A percentile compares a stretch with the other conserved stretches of the same genome.
Conservation (phyloP, 495 filamentous ascomycete species). For the Penicillium soppii region DNA sequence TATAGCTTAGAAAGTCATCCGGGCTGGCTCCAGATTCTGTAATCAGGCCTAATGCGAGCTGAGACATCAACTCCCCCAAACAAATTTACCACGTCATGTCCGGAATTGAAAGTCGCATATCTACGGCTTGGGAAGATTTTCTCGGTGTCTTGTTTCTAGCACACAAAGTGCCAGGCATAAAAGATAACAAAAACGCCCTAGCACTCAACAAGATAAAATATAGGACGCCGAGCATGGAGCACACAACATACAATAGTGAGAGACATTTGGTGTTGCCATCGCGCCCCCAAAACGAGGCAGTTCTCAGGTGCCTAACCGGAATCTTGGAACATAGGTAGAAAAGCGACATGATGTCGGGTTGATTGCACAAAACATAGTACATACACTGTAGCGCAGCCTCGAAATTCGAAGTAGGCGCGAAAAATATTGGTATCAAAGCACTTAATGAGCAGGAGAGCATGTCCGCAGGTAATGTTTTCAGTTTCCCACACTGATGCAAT, state of each 20-base stretch:
- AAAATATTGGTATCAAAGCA: conserved; percentile 34
- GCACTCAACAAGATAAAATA: too few relatives aligned
- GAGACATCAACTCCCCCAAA: neutral
- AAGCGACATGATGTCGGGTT: conserved; percentile 26
- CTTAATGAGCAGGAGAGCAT: conserved; percentile 8
- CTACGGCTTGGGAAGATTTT: too few relatives aligned
- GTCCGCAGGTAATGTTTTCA: neutral
- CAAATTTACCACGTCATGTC: too few relatives aligned
- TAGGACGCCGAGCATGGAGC: too few relatives aligned
- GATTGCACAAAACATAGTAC: conserved; percentile 31
- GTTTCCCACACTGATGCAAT: neutral
- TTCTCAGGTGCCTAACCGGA: neutral
- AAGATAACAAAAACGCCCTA: too few relatives aligned
- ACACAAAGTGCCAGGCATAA: too few relatives aligned
- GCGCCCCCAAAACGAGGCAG: neutral
- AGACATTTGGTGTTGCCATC: too few relatives aligned
- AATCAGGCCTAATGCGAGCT: neutral
- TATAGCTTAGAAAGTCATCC: neutral
- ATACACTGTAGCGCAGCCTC: conserved; percentile 25
- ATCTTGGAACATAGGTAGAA: conserved; percentile 14
- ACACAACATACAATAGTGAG: too few relatives aligned
- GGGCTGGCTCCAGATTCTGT: neutral
- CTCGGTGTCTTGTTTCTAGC: too few relatives aligned
- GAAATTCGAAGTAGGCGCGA: conserved; percentile 18
- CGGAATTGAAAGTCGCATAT: too few relatives aligned